phyloP scores from a whole-genome alignment of 176 grass and related monocot species.

The Raddia guianensis region DNA sequence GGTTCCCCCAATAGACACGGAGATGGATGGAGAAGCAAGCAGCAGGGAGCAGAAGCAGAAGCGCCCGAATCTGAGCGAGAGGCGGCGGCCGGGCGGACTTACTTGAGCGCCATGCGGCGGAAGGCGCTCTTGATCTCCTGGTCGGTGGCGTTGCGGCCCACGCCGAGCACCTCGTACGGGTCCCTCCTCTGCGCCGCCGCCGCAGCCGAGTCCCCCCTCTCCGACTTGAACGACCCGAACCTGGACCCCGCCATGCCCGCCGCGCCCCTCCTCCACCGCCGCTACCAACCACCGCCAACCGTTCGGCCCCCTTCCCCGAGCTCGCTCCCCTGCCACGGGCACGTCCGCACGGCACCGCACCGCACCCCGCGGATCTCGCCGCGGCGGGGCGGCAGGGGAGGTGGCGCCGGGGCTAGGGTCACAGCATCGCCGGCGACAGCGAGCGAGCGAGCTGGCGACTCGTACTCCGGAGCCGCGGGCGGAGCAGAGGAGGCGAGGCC shows the following conservation, averaged over 20 bases:
- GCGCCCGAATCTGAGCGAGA: constrained; percentile 29
- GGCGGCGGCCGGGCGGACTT: constrained; percentile 13
- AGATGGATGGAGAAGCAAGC: not conserved
- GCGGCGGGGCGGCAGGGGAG: not conserved
- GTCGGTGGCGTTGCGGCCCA: constrained; percentile 79
- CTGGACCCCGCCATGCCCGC: constrained; percentile 68
- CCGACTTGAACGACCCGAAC: constrained; percentile 79
- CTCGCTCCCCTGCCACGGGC: not conserved
- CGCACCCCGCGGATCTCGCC: constrained; percentile 44
- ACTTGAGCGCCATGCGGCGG: constrained; percentile 98
- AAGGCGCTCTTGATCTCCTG: constrained; percentile 97
- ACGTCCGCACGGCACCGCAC: not conserved
- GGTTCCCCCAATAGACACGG: not conserved
- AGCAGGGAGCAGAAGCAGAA: not conserved
- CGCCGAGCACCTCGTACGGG: constrained; percentile 93
- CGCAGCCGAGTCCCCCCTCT: constrained; percentile 59
- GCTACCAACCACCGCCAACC: not conserved
- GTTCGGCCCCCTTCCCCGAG: not conserved
- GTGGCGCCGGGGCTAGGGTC: not conserved
- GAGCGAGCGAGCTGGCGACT: no score
- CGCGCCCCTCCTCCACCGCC: not conserved
- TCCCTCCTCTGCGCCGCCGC: constrained; percentile 69
- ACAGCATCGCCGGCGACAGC: constrained; percentile 6
- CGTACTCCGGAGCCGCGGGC: not conserved
- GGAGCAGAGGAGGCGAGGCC: not conserved